Conservation (phyloP, 371 early-diverging fungal genomes). For the Nematocida minor region DNA sequence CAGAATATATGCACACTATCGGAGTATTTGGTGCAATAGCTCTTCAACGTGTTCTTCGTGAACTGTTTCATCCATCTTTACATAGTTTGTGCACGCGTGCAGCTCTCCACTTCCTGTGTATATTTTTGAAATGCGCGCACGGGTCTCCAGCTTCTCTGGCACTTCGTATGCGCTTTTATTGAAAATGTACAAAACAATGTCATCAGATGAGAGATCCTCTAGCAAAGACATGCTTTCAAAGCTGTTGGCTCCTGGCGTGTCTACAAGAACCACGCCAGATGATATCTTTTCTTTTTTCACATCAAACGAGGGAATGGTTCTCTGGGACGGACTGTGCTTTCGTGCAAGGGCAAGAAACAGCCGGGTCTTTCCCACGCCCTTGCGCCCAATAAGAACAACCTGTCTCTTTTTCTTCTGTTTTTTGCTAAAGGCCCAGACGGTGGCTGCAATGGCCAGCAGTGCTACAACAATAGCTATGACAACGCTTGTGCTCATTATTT, state of each 20-base stretch:
- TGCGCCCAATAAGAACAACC: slow-evolving; percentile 9
- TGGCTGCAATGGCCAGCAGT: not conserved
- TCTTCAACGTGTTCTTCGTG: too few species aligned
- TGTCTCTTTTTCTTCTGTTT: not conserved
- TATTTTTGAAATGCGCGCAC: not conserved
- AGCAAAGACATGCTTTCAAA: not conserved
- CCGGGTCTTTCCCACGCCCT: slow-evolving; percentile 38
- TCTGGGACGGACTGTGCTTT: not conserved
- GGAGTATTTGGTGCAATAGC: too few species aligned
- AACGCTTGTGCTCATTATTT: slow-evolving; percentile 2
- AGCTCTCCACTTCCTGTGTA: slow-evolving; percentile 22
- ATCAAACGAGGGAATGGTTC: slow-evolving; percentile 20
- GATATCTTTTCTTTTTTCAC: not conserved
- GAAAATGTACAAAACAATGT: slow-evolving; percentile 20
- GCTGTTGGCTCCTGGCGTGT: slow-evolving; percentile 7
- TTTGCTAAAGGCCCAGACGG: not conserved
- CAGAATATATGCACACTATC: too few species aligned
- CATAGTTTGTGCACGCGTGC: too few species aligned
- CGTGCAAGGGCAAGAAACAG: slow-evolving; percentile 9
- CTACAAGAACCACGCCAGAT: not conserved
- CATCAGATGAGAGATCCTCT: not conserved
- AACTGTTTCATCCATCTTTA: too few species aligned
- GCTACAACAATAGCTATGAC: slow-evolving; percentile 9
- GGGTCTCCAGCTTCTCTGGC: not conserved
- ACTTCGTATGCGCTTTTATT: not conserved